These are phyloP conservation scores for Termitomyces sp. DNA, from an alignment of 768 basidiomycete genomes.

Conservation along the genomic window DNA sequence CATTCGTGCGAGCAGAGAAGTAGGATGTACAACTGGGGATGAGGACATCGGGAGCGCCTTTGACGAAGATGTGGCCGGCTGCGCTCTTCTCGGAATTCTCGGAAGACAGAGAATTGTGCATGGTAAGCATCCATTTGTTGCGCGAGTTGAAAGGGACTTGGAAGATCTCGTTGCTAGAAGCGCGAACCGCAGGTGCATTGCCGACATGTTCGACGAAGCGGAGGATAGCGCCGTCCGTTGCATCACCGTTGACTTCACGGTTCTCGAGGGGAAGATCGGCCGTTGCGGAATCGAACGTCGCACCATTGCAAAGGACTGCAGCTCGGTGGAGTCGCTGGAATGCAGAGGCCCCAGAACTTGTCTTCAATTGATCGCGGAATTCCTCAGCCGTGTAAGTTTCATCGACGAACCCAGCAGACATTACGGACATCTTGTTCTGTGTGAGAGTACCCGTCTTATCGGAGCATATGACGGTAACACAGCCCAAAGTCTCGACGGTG, in stretches of 20 bases:
- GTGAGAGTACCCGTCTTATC: conserved; percentile 65
- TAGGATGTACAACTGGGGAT: conserved; percentile 31
- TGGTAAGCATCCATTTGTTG: conserved; percentile 56
- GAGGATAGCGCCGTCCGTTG: conserved; percentile 51
- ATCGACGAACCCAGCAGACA: conserved; percentile 36
- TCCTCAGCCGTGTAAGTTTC: conserved; percentile 22
- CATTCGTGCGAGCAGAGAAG: conserved; percentile 7
- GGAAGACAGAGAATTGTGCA: conserved; percentile 17
- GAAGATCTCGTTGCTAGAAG: conserved; percentile 21
- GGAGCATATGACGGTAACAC: conserved; percentile 46
- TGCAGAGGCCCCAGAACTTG: not conserved
- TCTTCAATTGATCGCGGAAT: conserved; percentile 8
- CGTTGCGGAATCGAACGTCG: conserved; percentile 36
- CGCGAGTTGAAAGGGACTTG: conserved; percentile 43
- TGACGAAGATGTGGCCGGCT: conserved; percentile 35
- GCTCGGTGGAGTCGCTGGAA: conserved; percentile 24
- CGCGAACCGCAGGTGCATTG: conserved; percentile 16
- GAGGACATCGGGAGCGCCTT: conserved; percentile 56
- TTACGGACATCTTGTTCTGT: conserved; percentile 53
- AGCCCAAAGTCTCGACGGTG: conserved; percentile 63
- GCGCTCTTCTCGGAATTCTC: conserved; percentile 3
- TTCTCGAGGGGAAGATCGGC: conserved; percentile 21
- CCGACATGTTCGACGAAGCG: conserved; percentile 34
- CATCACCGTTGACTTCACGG: conserved; percentile 37
- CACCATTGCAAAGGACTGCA: conserved; percentile 52